phyloP scores from a whole-genome alignment of 768 basidiomycete species.

The Guyanaporus albipodus region DNA sequence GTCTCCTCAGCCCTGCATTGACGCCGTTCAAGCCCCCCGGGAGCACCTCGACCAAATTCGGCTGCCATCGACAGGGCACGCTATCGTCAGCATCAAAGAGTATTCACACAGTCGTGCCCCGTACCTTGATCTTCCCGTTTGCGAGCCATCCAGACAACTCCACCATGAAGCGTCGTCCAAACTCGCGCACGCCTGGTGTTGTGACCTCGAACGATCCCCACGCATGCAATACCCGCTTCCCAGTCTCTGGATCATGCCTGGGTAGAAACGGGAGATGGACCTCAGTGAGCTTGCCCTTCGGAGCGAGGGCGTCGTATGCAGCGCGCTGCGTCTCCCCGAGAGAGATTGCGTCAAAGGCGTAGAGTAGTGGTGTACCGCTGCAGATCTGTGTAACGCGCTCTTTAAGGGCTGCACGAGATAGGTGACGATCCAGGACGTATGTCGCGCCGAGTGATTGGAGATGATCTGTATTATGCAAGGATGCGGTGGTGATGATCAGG shows the following conservation, averaged over 20 bases:
- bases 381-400: slow-evolving; percentile 6
- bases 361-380: slow-evolving; percentile 3
- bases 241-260: no score
- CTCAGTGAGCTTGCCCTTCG: slow-evolving; percentile 27
- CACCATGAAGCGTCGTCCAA: no score
- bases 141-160: slow-evolving; percentile 17
- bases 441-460: slow-evolving; percentile 37
- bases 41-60: slow-evolving; percentile 36
- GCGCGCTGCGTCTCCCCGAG: slow-evolving; percentile 30
- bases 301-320: slow-evolving; percentile 27
- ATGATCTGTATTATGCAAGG: slow-evolving; percentile 27
- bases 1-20: slow-evolving; percentile 26
- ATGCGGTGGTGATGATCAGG: slow-evolving; percentile 38
- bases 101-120: no score
- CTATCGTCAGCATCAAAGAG: no score
- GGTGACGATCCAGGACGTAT: slow-evolving; percentile 32
- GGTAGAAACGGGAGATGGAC: background rate
- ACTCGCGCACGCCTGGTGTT: no score
- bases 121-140: slow-evolving; percentile 16
- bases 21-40: slow-evolving; percentile 36
- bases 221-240: no score
- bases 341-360: slow-evolving; percentile 32
- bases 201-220: no score
- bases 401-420: slow-evolving; percentile 9
- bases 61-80: no score